Evolutionary conservation across 1,284 basidiomycete species (phyloP), one percentile per base, ranked within the genome.

Genomic region (Papiliotrema laurentii): DNA sequence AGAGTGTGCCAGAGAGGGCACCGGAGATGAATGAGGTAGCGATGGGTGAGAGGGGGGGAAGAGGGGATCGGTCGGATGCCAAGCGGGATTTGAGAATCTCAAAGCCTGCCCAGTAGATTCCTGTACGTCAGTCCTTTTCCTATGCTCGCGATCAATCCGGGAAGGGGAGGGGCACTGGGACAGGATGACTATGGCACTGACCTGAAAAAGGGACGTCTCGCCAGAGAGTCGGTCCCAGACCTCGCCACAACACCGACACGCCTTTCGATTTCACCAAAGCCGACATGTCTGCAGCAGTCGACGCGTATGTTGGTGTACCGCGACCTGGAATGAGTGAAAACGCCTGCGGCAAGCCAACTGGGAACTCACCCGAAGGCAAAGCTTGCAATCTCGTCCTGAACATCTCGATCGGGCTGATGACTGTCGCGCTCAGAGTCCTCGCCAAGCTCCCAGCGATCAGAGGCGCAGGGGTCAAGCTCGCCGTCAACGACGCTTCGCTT

Each of bases 191-290:
- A n/a, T n/a, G 13, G 44, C 38, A 55, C 62, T 54, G 36, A 60
- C 91, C 94, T 34, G 88, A 92, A 69, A 98, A 98, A 0, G 94
- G 94, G 1, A 98, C 94, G 61, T 98, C 94, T 49, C 94, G 81
- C 91, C 90, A 97, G 7, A 98, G 78, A 5, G 92, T 97, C 3
- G 93, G 83, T 0, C 86, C 86, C 4, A 98, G 78, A 0, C 94
- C 94, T 47, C 90, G 80, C 88, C 91, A 98, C 21, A 97, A 79
- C 41, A 83, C 85, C 18, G 75, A 66, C 6, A 84, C 61, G 5
- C 93, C 93, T 47, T 85, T 78, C 34, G 74, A 66, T 39, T 77
- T 78, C 9, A 85, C 83, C 16, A 89, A 72, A 3, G 62, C 67
- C 6, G 47, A 44, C 59, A 74, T 66, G 26, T 67, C 69, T 34